Evolutionary conservation across 495 filamentous ascomycete genomes (phyloP).

Genomic region (Lophiostoma macrostomum): DNA sequence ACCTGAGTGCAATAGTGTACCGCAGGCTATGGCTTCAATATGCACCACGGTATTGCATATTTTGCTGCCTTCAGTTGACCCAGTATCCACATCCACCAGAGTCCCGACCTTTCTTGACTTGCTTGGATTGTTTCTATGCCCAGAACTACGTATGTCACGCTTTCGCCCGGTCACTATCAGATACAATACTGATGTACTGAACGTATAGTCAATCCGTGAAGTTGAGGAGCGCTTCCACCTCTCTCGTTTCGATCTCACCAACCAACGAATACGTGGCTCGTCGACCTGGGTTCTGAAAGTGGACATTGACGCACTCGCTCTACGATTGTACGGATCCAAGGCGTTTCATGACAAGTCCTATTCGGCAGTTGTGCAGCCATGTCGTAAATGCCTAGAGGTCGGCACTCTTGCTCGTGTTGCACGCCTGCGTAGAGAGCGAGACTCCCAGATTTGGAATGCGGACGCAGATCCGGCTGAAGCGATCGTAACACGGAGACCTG

Average conservation of each 20-base stretch:
- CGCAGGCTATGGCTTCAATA: constrained; percentile 15
- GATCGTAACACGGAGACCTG: too few species aligned
- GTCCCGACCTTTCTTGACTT: not conserved
- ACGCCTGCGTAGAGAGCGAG: too few species aligned
- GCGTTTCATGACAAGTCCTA: not conserved
- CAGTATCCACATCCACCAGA: not conserved
- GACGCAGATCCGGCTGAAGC: too few species aligned
- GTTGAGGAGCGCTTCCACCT: constrained; percentile 3
- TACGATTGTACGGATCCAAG: constrained; percentile 1
- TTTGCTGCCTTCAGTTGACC: not conserved
- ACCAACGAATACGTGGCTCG: not conserved
- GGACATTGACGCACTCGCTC: constrained; percentile 2
- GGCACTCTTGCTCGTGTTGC: too few species aligned
- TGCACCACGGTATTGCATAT: constrained; percentile 9
- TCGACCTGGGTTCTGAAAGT: not conserved
- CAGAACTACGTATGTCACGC: constrained; percentile 2
- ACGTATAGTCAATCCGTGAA: not conserved
- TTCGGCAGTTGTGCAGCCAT: not conserved
- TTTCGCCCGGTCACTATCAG: not conserved
- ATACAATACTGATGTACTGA: not conserved
- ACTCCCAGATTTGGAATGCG: too few species aligned
- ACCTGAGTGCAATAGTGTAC: constrained; percentile 9
- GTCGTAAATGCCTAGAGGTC: too few species aligned
- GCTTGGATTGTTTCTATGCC: constrained; percentile 12
- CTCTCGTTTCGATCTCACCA: not conserved